phyloP scores from a whole-genome alignment of 164 flowering plant species.

The Paratinospora sagittata region DNA sequence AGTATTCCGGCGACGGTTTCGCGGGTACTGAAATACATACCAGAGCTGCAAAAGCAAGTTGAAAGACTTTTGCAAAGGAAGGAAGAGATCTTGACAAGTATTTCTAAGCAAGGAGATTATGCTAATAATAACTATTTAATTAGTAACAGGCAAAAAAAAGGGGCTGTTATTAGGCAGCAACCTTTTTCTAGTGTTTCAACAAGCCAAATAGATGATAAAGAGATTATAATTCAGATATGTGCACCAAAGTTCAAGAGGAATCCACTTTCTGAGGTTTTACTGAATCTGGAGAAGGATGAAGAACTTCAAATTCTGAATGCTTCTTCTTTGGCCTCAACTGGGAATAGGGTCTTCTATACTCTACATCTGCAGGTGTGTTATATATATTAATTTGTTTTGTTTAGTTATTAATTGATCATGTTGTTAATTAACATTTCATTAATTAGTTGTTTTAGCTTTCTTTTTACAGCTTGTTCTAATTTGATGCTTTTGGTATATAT shows the following conservation, averaged over 20 bases:
- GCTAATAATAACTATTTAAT: not conserved
- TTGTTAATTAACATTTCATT: not conserved
- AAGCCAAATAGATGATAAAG: conserved; percentile 30
- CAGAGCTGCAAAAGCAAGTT: conserved; percentile 53
- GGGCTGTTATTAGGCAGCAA: not conserved
- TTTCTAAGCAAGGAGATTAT: conserved; percentile 21
- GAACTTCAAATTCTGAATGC: conserved; percentile 41
- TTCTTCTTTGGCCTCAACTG: conserved; percentile 37
- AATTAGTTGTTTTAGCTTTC: not conserved
- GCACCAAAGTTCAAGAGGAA: conserved; percentile 9
- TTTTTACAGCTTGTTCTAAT: not conserved
- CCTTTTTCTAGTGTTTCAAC: conserved; percentile 24
- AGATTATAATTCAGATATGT: conserved; percentile 45
- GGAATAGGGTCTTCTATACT: conserved; percentile 37
- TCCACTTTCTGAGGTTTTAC: conserved; percentile 36
- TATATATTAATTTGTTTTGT: not conserved
- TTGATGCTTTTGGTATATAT: not conserved
- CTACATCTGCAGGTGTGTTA: conserved; percentile 49
- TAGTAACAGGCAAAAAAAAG: conserved; percentile 6
- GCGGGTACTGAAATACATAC: conserved; percentile 48
- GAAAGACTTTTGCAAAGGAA: conserved; percentile 34
- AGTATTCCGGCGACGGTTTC: conserved; percentile 59
- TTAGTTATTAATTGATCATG: not conserved
- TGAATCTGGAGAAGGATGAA: conserved; percentile 37
- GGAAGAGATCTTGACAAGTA: conserved; percentile 32